A percentile compares a stretch with the other conserved stretches of the same genome.
phyloP scores from a whole-genome alignment of 179 eudicot species.

The Spinacia oleracea region DNA sequence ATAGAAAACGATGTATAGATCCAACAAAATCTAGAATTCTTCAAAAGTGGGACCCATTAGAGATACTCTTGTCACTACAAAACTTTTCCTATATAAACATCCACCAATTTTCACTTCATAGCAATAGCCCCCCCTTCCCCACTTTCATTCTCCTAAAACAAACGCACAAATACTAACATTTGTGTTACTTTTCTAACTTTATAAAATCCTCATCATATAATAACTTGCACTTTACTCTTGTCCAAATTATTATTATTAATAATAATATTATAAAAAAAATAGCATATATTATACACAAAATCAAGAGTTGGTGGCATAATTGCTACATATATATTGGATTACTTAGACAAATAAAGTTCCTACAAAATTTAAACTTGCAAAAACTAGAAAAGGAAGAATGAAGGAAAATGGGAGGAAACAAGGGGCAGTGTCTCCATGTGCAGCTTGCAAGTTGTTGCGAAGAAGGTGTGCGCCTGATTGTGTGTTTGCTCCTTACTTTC shows the following conservation, averaged over 20 bases:
- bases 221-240: slow-evolving; percentile 39
- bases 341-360: background rate
- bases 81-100: slow-evolving; percentile 27
- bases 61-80: slow-evolving; percentile 32
- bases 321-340: background rate
- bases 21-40: slow-evolving; percentile 36
- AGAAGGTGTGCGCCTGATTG: slow-evolving; percentile 12
- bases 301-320: background rate
- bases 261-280: slow-evolving; percentile 2
- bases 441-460: slow-evolving; percentile 20
- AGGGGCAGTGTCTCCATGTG: slow-evolving; percentile 44
- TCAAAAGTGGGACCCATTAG: slow-evolving; percentile 25
- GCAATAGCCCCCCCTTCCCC: slow-evolving; percentile 23
- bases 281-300: background rate
- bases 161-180: background rate
- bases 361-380: background rate
- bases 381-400: slow-evolving; percentile 19
- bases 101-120: slow-evolving; percentile 21
- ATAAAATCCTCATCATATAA: slow-evolving; percentile 7
- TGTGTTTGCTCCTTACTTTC: slow-evolving; percentile 18
- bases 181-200: background rate
- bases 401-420: slow-evolving; percentile 44
- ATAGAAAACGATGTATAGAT: slow-evolving; percentile 31
- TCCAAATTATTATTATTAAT: slow-evolving; percentile 18
- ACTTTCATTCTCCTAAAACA: background rate